Evolutionary conservation across 2,329 filamentous ascomycete genomes (phyloP), one percentile per base, ranked within the genome.

Genomic region (Fusarium sp.): DNA sequence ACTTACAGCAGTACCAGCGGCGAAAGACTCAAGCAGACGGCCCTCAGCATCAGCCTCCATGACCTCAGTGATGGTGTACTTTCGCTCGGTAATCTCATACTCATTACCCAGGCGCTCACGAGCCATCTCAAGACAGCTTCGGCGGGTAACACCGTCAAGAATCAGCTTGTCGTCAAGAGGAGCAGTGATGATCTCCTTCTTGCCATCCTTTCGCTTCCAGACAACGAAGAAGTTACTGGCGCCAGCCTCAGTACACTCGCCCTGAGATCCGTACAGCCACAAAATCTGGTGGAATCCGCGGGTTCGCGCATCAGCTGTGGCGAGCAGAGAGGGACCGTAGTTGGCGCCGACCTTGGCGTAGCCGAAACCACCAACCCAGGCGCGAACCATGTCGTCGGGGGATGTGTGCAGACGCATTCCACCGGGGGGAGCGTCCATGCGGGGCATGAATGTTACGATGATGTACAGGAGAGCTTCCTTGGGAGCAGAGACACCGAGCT

Each of bases 291-390:
- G 88, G 80, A 89, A 97, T 0, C 95, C 94, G 40, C 87, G 82
- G 12, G 82, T 83, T 57, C 89, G 83, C 4, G 94, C 94, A 78
- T 94, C 91, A 18, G 86, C 85, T 49, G 94, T 94, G 5, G 93
- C 92, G 55, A 93, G 84, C 55, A 97, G 85, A 20, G 88, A 90
- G 18, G 94, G 94, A 0, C 94, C 94, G 79, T 97, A 97, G 84
- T 97, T 97, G 65, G 94, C 94, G 56, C 94, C 94, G 34, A 97
- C 88, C 82, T 97, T 97, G 64, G 94, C 93, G 76, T 91, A 94
- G 1, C 94, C 94, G 78, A 97, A 97, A 11, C 95, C 94, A 65
- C 94, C 94, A 20, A 93, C 93, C 94, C 94, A 97, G 13, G 94
- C 94, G 70, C 94, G 91, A 60, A 97, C 89, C 83, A 91, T 92